A percentile compares a stretch with the other conserved stretches of the same genome.
Evolutionary conservation across 495 filamentous ascomycete species (phyloP).

Genomic region (Aspergillus nidulans): DNA sequence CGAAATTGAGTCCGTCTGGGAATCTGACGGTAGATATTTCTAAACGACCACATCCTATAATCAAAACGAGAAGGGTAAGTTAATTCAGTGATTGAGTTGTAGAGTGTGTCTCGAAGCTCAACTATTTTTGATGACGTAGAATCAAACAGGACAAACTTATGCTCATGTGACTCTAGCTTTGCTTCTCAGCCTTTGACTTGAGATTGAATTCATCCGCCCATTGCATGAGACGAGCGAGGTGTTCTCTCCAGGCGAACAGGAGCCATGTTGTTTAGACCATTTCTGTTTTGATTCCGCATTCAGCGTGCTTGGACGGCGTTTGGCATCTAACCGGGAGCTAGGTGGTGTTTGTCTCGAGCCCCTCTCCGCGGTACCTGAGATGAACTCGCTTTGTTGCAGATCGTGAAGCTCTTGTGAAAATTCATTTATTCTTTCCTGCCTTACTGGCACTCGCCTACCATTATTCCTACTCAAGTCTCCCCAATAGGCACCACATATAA

Average conservation of each 20-base stretch:
- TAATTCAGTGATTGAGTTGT: not conserved
- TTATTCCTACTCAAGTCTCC: not conserved
- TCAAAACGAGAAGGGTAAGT: not conserved
- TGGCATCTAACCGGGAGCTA: not conserved
- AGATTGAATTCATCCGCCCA: not conserved
- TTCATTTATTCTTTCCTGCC: not conserved
- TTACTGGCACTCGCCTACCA: too few relatives aligned
- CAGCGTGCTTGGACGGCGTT: not conserved
- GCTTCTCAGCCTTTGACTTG: slow-evolving; percentile 9
- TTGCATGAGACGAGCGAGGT: not conserved
- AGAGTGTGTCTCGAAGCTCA: not conserved
- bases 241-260: not conserved
- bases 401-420: not conserved
- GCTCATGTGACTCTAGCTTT: slow-evolving; percentile 28
- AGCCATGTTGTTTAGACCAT: not conserved
- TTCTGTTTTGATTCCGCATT: not conserved
- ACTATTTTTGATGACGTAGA: slow-evolving; percentile 21
- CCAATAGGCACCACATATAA: not conserved
- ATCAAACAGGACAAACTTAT: slow-evolving; percentile 32
- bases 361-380: not conserved
- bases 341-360: not conserved
- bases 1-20: slow-evolving; percentile 30
- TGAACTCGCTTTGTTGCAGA: slow-evolving; percentile 2
- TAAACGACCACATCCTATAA: slow-evolving; percentile 28
- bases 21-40: slow-evolving; percentile 19